phyloP scores from a whole-genome alignment of 176 grass and related monocot species.

The Dactylis glomerata region DNA sequence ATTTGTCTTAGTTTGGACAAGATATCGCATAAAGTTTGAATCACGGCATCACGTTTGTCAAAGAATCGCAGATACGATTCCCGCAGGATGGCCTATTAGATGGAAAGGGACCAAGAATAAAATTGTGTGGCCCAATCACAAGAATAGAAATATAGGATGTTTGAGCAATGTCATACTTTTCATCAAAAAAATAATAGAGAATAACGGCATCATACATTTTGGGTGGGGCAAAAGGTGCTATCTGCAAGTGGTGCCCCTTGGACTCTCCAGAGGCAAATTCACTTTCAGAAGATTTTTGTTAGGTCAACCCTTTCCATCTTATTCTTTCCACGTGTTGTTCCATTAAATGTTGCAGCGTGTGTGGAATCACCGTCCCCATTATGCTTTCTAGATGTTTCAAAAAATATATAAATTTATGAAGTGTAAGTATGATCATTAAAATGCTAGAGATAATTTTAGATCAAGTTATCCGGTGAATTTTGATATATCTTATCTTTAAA shows the following conservation, averaged over 20 bases:
- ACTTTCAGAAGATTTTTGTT: conserved; percentile 16
- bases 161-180: conserved; percentile 2
- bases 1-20: conserved; percentile 13
- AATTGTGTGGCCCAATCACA: conserved; percentile 14
- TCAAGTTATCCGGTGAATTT: not conserved
- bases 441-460: not conserved
- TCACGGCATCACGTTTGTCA: not conserved
- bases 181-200: not conserved
- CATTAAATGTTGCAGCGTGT: conserved; percentile 11
- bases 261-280: not conserved
- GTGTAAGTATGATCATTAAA: not conserved
- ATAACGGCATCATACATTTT: conserved; percentile 9
- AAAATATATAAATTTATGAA: not conserved
- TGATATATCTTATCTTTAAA: not conserved
- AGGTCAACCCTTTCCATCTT: conserved; percentile 31
- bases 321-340: conserved; percentile 2
- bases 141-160: not conserved
- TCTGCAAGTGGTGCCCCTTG: conserved; percentile 5
- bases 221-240: conserved; percentile 25
- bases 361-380: not conserved
- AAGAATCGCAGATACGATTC: not conserved
- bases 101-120: conserved; percentile 19
- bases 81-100: conserved; percentile 8
- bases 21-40: not conserved
- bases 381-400: not conserved